Evolutionary conservation across 2,329 filamentous ascomycete genomes (phyloP).

Genomic region (Fusarium floridanum): DNA sequence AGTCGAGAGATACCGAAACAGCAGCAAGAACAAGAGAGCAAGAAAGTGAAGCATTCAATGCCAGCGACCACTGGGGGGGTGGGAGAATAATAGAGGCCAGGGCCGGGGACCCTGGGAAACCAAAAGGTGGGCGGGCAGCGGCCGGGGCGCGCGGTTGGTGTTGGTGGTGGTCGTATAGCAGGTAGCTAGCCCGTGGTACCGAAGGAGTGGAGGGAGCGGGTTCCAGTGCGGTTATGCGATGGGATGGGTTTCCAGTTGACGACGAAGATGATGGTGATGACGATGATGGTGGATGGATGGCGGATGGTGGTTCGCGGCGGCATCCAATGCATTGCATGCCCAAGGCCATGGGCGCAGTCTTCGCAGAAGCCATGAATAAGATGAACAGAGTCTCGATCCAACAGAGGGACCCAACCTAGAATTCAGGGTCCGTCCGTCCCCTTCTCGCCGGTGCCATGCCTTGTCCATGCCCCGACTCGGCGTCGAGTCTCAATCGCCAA

Average conservation of each 20-base stretch:
- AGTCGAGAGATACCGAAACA: conserved; percentile 31
- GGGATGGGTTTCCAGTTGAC: conserved; percentile 4
- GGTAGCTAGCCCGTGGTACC: conserved; percentile 11
- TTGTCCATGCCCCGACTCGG: conserved; percentile 17
- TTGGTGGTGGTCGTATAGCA: conserved; percentile 22
- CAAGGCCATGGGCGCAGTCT: not conserved
- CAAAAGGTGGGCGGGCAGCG: conserved; percentile 33
- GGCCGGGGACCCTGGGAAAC: conserved; percentile 33
- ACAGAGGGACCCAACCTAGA: not conserved
- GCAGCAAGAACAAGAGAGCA: conserved; percentile 22
- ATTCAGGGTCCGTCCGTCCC: conserved; percentile 1
- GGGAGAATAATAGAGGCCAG: conserved; percentile 23
- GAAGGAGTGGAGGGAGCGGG: conserved; percentile 11
- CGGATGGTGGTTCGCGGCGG: not conserved
- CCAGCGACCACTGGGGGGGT: conserved; percentile 25
- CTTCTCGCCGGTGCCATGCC: not conserved
- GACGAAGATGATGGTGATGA: conserved; percentile 5
- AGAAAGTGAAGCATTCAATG: conserved; percentile 7
- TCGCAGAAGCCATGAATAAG: not conserved
- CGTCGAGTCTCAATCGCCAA: conserved; percentile 35
- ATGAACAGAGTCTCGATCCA: not conserved
- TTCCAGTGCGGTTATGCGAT: conserved; percentile 21
- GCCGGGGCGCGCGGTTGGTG: conserved; percentile 42
- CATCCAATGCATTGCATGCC: not conserved
- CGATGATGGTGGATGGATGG: not conserved